A percentile compares a stretch with the other conserved stretches of the same genome.
Evolutionary conservation across 805 yeast genomes (phyloP).

Genomic region (Jamesozyma piceae): DNA sequence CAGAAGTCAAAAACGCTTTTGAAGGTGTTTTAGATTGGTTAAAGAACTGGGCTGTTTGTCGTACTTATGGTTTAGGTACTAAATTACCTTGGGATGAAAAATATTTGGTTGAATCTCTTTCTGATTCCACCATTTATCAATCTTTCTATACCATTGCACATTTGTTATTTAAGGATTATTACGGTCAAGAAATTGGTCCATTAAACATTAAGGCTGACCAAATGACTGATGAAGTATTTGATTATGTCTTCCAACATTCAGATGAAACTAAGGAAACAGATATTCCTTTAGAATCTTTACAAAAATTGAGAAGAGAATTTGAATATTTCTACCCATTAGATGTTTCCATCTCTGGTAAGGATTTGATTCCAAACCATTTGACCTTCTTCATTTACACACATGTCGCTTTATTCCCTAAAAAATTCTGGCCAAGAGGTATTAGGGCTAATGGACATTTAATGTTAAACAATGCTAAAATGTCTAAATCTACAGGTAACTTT

Average conservation of each 20-base stretch:
- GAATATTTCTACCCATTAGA: constrained; percentile 96
- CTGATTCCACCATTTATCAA: constrained; percentile 94
- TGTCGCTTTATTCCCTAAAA: constrained; percentile 84
- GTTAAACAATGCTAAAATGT: constrained; percentile 95
- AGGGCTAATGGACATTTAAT: constrained; percentile 93
- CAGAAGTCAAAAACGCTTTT: constrained; percentile 83
- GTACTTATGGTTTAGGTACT: constrained; percentile 94
- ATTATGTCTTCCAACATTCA: constrained; percentile 71
- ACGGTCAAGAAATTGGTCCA: constrained; percentile 68
- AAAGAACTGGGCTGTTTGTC: constrained; percentile 95
- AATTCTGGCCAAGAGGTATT: constrained; percentile 88
- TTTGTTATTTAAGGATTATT: constrained; percentile 74
- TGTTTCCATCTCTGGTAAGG: constrained; percentile 88
- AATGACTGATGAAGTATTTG: constrained; percentile 89
- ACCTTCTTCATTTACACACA: constrained; percentile 91
- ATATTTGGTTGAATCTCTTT: constrained; percentile 85
- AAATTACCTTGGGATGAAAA: constrained; percentile 94
- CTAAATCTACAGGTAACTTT: constrained; percentile 95
- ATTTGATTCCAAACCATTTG: constrained; percentile 92
- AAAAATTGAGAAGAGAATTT: constrained; percentile 80
- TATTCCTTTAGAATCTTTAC: constrained; percentile 59
- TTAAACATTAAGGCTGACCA: constrained; percentile 70
- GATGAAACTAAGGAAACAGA: constrained; percentile 43
- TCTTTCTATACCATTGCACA: constrained; percentile 88
- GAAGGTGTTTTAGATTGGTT: constrained; percentile 94